Evolutionary conservation across 176 grass and related monocot genomes (phyloP), one percentile per base, ranked within the genome.

Genomic region (Aegilops tauschii): DNA sequence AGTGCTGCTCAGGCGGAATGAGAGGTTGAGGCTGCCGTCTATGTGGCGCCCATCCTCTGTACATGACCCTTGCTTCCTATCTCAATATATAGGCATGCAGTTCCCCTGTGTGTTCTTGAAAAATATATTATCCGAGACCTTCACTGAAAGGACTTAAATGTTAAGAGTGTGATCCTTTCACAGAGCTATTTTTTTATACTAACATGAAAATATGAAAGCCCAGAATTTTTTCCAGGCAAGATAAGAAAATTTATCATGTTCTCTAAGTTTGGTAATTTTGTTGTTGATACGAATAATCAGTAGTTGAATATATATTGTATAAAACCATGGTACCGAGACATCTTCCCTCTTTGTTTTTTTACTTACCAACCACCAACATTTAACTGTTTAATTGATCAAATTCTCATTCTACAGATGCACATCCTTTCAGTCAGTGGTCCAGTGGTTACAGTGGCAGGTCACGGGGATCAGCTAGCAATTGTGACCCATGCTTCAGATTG

Each of bases 401-500:
- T 66, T 83, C 45, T 74, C 50, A n/a, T 70, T 88, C 47, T 82
- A 49, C 71, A 98, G 96, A 96, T 83, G 86, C 90, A 98, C 85
- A 90, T 98, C 76, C 88, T 96, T 47, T 94, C 92, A 83, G 71
- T 96, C 8, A 94, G 83, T 91, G 93, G 96, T 67, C 96, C 93
- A 37, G 92, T 96, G 66, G 96, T 98, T 69, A 90, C 92, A 32
- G 88, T 84, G 67, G 92, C 86, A 36, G 96, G 96, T 80, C 90
- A 92, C 63, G 61, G 79, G 80, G 88, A 98, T 82, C 84, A 85
- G 68, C 86, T 98, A 79, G 93, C 96, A 65, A 78, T 98, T 83
- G 92, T 98, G 40, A 90, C 90, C 39, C 96, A 98, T 94, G 88
- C 92, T 92, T 98, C 96, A 65, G 92, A 92, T 77, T 94, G 96